Conservation (phyloP, 2,329 filamentous ascomycete genomes). For the Pseudomassariella vexata region DNA sequence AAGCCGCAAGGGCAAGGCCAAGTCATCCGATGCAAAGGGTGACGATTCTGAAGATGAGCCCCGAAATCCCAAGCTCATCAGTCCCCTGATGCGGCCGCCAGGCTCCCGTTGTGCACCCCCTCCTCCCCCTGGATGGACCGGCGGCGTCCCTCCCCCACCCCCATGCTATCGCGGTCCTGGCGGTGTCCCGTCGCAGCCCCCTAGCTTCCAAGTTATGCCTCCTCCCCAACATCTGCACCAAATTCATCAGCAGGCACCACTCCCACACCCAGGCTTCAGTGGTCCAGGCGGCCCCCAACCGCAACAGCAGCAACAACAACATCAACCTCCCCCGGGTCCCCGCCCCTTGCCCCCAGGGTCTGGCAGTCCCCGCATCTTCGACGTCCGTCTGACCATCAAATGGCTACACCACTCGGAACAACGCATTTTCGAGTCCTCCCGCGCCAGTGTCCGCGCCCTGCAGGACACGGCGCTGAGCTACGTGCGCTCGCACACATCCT, state of each 20-base stretch:
- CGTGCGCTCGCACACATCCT: constrained; percentile 11
- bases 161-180: constrained; percentile 1
- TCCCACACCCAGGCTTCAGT: not conserved
- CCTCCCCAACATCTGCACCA: too few relatives aligned
- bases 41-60: constrained; percentile 9
- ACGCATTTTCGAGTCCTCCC: constrained; percentile 17
- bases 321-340: not conserved
- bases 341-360: constrained; percentile 1
- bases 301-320: too few relatives aligned
- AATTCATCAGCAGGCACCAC: too few relatives aligned
- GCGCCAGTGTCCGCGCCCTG: constrained; percentile 18
- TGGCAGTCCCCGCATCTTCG: constrained; percentile 9
- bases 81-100: not conserved
- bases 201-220: constrained; percentile 1
- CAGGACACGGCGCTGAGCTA: constrained; percentile 17
- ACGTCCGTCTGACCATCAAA: constrained; percentile 20
- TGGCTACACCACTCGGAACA: constrained; percentile 20
- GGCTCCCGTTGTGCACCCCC: constrained; percentile 1
- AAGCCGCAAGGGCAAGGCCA: constrained; percentile 3
- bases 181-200: not conserved
- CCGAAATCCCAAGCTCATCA: not conserved
- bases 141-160: constrained; percentile 3
- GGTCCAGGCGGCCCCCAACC: not conserved
- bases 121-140: constrained; percentile 4
- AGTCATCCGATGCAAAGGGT: too few relatives aligned